Evolutionary conservation across 2,329 filamentous ascomycete species (phyloP), one percentile per base, ranked within the genome.

Genomic region (Botrytis paeoniae): DNA sequence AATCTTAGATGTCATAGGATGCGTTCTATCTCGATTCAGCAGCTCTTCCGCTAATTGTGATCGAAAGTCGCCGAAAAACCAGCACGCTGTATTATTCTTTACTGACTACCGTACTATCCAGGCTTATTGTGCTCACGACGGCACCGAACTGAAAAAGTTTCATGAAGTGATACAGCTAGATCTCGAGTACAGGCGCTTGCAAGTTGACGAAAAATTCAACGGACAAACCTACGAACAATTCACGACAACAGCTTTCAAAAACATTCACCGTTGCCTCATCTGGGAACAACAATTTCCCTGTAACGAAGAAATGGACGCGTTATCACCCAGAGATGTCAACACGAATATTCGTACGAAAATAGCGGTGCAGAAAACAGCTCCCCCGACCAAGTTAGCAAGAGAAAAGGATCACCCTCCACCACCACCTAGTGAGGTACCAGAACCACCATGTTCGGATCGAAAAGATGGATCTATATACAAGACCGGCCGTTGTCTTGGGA

Each of bases 401-500:
- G 89, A 91, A 77, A 91, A 91, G 81, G 89, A 91, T 76, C 89
- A 90, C 75, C 89, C 89, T 59, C 87, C 89, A 25, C 88, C 89
- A 45, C 89, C 89, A n/a, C 89, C 89, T 22, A 79, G 84, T 16
- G 83, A 88, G 75, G 86, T 91, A 63, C 81, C 83, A 35, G 89
- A 91, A 81, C 89, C 89, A 32, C 86, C 91, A 64, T 92, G 92
- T 79, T 84, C 85, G 71, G 92, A 94, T 81, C 90, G 91, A 71
- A 88, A 86, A 72, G 85, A 91, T 83, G 92, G 92, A 71, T 89
- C 91, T 71, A 86, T 90, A 66, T 95, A 95, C 84, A 88, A 91
- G 78, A 89, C 93, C 45, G 92, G 92, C 73, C 89, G 89, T 78
- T 85, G 93, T 80, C 85, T 95, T 73, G 93, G 93, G 39, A 95